Base-by-base conservation (phyloP, 495 filamentous ascomycete genomes). In the Penicillium odoratum region DNA sequence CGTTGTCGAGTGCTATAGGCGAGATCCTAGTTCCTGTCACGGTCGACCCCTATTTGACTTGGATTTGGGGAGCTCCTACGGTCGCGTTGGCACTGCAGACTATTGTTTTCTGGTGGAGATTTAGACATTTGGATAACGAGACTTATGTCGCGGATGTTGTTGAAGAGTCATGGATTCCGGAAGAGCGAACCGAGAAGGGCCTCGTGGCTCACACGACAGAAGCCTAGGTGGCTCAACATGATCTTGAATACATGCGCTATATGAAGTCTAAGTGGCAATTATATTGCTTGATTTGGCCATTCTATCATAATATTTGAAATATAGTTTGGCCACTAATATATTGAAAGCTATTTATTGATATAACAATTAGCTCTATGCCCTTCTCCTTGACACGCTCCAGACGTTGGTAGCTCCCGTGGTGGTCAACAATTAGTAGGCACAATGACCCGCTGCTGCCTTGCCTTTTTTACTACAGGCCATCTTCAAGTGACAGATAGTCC, bases 1-100 rank as follows among this genome's bases (percentile, higher is more conserved):
- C 76, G 25, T 55, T 83, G 18, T 74, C 70, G 10, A 66, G 65
- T 51, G 70, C 72, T 0, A 76, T 86, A 10, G 83, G 83, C 10
- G 72, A 85, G 49, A 83, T 84, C n/a, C 70, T 83, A 60, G 76
- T 82, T 11, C 83, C 85, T 0, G 81, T 84, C 38, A 74, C 85
- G 13, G 78, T 78, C 16, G 85, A 90, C 58, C 87, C 87, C 7
- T 78, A 84, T 47, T 60, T 85, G 43, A 60, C 80, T 40, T 83
- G 81, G 80, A 72, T 82, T 31, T 85, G 82, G 80, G 74, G 69
- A 6, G 79, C 73, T 5, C 77, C 82, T 11, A 77, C 79, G 0
- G 72, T 78, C 33, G 78, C 76, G 10, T 71, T 82, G 11, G 69
- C 70, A 16, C 63, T 75, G 5, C 79, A 81, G 59, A 79, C 76